These are phyloP conservation scores for Penicillium longicatenatum DNA, from an alignment of 495 filamentous ascomycete genomes.

Conservation along the genomic window DNA sequence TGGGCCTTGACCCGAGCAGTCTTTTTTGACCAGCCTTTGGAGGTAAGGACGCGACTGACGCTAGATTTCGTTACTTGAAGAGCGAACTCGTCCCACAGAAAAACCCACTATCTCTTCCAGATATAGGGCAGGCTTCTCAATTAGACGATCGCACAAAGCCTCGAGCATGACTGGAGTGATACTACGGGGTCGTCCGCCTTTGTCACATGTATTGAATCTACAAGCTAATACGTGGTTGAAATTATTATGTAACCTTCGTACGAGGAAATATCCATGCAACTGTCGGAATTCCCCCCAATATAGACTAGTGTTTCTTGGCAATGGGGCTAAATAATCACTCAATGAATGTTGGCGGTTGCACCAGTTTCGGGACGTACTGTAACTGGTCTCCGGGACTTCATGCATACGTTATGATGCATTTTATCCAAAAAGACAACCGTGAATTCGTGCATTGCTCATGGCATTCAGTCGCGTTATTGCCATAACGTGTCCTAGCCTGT, in stretches of 20 bases:
- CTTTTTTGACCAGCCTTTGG: slow-evolving; percentile 13
- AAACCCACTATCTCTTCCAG: slow-evolving; percentile 30
- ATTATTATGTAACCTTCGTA: no score
- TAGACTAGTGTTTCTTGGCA: no score
- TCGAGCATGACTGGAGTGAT: slow-evolving; percentile 30
- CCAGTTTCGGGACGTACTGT: no score
- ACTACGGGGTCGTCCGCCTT: slow-evolving; percentile 16
- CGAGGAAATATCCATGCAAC: no score
- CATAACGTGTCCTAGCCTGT: not conserved
- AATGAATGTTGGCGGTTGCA: no score
- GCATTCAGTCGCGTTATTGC: not conserved
- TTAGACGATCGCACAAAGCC: slow-evolving; percentile 25
- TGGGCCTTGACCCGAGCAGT: slow-evolving; percentile 2
- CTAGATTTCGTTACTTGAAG: slow-evolving; percentile 9
- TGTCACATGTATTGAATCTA: no score
- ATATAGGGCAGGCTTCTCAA: slow-evolving; percentile 26
- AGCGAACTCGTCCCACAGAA: slow-evolving; percentile 18
- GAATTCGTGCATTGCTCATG: not conserved
- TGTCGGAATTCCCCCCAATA: no score
- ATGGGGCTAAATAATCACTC: no score
- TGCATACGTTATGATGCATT: no score
- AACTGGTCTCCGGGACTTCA: no score
- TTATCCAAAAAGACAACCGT: no score
- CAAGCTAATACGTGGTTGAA: no score
- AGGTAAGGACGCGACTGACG: slow-evolving; percentile 1